phyloP scores from a whole-genome alignment of 495 filamentous ascomycete species.

The Thermochaetoides thermophila region DNA sequence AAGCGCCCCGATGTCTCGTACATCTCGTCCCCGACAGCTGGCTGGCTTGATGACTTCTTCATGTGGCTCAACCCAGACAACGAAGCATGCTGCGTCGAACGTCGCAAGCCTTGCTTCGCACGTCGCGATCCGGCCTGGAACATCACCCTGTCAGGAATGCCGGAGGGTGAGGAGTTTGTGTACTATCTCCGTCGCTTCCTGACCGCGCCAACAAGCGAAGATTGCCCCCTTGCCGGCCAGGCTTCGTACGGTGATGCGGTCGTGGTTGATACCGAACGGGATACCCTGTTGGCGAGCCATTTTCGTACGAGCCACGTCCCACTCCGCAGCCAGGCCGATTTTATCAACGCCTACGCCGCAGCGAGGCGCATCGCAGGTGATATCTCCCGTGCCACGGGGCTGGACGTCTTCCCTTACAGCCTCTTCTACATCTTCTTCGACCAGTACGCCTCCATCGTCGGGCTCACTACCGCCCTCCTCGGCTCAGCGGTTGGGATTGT shows the following conservation, averaged over 20 bases:
- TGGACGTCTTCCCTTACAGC: conserved; percentile 84
- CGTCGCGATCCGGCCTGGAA: conserved; percentile 70
- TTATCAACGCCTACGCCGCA: conserved; percentile 77
- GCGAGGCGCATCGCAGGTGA: conserved; percentile 76
- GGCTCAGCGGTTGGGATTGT: conserved; percentile 73
- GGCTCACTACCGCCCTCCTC: conserved; percentile 61
- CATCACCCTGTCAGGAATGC: conserved; percentile 77
- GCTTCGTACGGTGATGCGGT: conserved; percentile 78
- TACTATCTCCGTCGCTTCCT: conserved; percentile 75
- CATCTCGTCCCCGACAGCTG: conserved; percentile 80
- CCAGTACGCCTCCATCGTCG: conserved; percentile 78
- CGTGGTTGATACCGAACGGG: conserved; percentile 51
- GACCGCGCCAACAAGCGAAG: conserved; percentile 57
- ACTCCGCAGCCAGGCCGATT: conserved; percentile 77
- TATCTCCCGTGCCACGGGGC: conserved; percentile 49
- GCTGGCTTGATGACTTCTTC: conserved; percentile 95
- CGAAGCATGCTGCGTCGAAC: conserved; percentile 60
- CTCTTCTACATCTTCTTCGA: conserved; percentile 99
- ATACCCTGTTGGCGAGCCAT: conserved; percentile 64
- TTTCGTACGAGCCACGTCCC: conserved; percentile 85
- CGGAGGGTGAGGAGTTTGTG: conserved; percentile 78
- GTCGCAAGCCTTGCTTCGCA: conserved; percentile 57
- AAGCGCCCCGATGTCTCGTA: conserved; percentile 84
- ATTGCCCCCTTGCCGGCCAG: conserved; percentile 75
- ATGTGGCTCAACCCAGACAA: conserved; percentile 83